Conservation (phyloP, 495 filamentous ascomycete genomes). For the Aspergillus conjunctus region DNA sequence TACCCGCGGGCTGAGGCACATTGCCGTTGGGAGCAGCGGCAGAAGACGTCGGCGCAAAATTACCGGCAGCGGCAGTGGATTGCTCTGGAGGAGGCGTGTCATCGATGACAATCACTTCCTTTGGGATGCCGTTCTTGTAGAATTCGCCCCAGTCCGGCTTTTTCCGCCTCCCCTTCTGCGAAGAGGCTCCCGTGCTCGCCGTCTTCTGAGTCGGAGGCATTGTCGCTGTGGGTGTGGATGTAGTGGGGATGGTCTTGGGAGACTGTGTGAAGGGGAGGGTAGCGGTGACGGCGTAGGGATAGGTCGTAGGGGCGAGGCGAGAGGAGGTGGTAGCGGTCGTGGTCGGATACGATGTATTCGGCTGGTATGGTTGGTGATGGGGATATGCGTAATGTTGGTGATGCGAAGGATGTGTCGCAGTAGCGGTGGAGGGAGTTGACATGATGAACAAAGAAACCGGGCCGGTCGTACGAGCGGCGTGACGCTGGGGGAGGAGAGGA, state of each 20-base stretch:
- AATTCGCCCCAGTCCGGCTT: conserved; percentile 84
- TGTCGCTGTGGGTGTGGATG: conserved; percentile 38
- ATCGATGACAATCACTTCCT: conserved; percentile 94
- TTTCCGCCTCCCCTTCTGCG: conserved; percentile 60
- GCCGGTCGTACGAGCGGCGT: conserved; percentile 38
- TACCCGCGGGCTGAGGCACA: conserved; percentile 57
- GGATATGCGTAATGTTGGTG: conserved; percentile 70
- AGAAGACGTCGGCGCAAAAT: conserved; percentile 28
- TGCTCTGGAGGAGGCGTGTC: conserved; percentile 75
- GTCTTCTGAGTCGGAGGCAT: conserved; percentile 36
- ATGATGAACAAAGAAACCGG: conserved; percentile 52
- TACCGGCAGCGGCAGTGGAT: conserved; percentile 37
- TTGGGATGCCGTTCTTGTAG: conserved; percentile 89
- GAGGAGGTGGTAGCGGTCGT: conserved; percentile 53
- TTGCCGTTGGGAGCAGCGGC: conserved; percentile 33
- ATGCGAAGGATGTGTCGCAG: conserved; percentile 67
- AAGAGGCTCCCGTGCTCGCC: conserved; percentile 34
- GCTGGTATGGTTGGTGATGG: conserved; percentile 65
- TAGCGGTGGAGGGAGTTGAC: conserved; percentile 85
- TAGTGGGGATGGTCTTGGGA: conserved; percentile 34
- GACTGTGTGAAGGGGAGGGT: conserved; percentile 42
- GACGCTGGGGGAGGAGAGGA: conserved; percentile 75
- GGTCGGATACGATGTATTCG: conserved; percentile 55
- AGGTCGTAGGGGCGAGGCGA: conserved; percentile 52
- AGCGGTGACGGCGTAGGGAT: conserved; percentile 51